Conservation (phyloP, 1,139 yeast genomes). For the Candida albicans region DNA sequence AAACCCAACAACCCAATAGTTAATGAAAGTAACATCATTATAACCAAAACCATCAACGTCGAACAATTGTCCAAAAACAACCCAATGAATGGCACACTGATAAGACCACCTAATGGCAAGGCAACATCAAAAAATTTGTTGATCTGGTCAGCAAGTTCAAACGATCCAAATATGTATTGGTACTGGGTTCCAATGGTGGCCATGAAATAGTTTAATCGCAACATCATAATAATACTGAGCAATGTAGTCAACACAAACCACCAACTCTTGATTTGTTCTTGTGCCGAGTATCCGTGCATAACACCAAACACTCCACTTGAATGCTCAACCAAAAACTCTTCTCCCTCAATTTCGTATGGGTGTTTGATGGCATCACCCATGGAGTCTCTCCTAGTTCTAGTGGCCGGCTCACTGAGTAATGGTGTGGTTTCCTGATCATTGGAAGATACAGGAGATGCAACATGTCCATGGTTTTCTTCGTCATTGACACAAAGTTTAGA, state of each 20-base stretch:
- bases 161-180: conserved; percentile 36
- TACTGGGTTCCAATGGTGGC: conserved; percentile 49
- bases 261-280: conserved; percentile 38
- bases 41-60: conserved; percentile 32
- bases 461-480: conserved; percentile 11
- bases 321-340: conserved; percentile 31
- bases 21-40: conserved; percentile 32
- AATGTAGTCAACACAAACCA: conserved; percentile 45
- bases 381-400: conserved; percentile 37
- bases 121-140: conserved; percentile 44
- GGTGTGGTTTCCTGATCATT: conserved; percentile 18
- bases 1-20: conserved; percentile 40
- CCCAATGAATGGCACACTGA: conserved; percentile 46
- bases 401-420: conserved; percentile 12
- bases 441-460: conserved; percentile 2
- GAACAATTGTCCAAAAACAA: conserved; percentile 39
- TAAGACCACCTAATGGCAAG: conserved; percentile 46
- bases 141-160: conserved; percentile 27
- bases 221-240: conserved; percentile 44
- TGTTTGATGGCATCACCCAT: conserved; percentile 49
- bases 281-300: conserved; percentile 45
- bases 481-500: conserved; percentile 32
- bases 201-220: conserved; percentile 46
- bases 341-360: conserved; percentile 44
- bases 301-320: conserved; percentile 46